These are phyloP conservation scores for Oxytropis ochrocephala DNA, from an alignment of 306 rosid species.

Conservation along the genomic window DNA sequence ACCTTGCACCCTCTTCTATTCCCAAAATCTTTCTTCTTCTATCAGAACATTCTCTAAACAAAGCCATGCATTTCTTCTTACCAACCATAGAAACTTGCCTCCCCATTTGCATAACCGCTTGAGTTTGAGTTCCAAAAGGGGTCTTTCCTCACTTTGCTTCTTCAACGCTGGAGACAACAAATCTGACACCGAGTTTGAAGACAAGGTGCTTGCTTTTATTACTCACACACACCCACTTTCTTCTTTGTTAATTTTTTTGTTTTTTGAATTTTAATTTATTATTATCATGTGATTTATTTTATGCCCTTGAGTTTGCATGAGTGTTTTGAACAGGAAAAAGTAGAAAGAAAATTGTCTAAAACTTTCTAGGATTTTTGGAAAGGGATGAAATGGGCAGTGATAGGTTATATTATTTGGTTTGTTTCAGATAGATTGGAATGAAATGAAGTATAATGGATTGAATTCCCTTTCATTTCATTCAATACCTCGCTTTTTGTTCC, in stretches of 20 bases:
- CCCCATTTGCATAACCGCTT: background rate
- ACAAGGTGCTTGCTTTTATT: constrained; percentile 31
- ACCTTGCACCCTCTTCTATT: constrained; percentile 18
- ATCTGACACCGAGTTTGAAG: constrained; percentile 33
- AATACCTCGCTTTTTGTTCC: background rate
- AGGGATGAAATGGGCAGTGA: background rate
- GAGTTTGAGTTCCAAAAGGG: constrained; percentile 17
- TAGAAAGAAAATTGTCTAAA: background rate
- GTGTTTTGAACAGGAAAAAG: too few species aligned
- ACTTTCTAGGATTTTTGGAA: background rate
- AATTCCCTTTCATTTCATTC: background rate
- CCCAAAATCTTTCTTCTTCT: constrained; percentile 29
- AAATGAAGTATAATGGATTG: background rate
- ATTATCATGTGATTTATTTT: background rate
- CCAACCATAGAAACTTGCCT: constrained; percentile 13
- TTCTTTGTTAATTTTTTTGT: background rate
- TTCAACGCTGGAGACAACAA: constrained; percentile 45
- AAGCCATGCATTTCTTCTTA: constrained; percentile 28
- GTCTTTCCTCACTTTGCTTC: constrained; percentile 39
- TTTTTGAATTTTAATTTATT: background rate
- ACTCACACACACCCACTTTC: background rate
- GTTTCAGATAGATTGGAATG: background rate
- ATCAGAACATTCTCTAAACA: constrained; percentile 24
- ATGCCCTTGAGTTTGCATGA: background rate
- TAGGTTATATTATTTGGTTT: background rate